A percentile compares a stretch with the other conserved stretches of the same genome.
Conservation (phyloP, 805 yeast genomes). For the Yamadazyma sp. region DNA sequence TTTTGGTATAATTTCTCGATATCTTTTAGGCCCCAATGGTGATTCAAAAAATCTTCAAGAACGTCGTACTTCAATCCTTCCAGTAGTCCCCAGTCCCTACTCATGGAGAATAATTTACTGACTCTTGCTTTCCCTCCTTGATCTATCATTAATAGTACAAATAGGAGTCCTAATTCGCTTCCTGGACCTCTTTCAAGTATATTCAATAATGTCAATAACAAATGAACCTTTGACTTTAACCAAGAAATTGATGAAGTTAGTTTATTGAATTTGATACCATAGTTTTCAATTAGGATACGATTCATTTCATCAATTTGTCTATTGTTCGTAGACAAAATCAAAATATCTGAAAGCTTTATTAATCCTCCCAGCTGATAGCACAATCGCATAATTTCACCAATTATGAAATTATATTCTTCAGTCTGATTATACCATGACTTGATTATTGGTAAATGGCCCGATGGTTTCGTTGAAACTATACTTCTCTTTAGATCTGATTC, state of each 20-base stretch:
- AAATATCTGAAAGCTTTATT: slow-evolving; percentile 47
- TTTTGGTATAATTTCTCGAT: slow-evolving; percentile 6
- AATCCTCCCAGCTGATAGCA: slow-evolving; percentile 39
- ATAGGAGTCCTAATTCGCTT: slow-evolving; percentile 29
- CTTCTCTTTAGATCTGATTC: background rate
- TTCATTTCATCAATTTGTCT: slow-evolving; percentile 41
- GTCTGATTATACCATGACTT: slow-evolving; percentile 13
- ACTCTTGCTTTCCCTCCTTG: slow-evolving; percentile 18
- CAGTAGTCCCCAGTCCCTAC: slow-evolving; percentile 11
- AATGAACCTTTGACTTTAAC: slow-evolving; percentile 43
- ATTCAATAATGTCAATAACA: slow-evolving; percentile 49
- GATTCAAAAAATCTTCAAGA: slow-evolving; percentile 18
- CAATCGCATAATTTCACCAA: slow-evolving; percentile 42
- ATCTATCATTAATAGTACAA: slow-evolving; percentile 26
- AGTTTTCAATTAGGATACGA: slow-evolving; percentile 29
- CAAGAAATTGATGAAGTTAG: slow-evolving; percentile 50
- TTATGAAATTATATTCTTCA: slow-evolving; percentile 44
- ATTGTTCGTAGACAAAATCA: slow-evolving; percentile 53
- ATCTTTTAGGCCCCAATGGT: slow-evolving; percentile 11
- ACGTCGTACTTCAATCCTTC: slow-evolving; percentile 7
- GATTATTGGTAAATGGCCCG: slow-evolving; percentile 23
- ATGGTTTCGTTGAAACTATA: slow-evolving; percentile 15
- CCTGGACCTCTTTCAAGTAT: slow-evolving; percentile 34
- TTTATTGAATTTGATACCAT: slow-evolving; percentile 43
- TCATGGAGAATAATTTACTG: slow-evolving; percentile 25